Conservation (phyloP, 2,329 filamentous ascomycete species). For the Rutstroemia sp. region DNA sequence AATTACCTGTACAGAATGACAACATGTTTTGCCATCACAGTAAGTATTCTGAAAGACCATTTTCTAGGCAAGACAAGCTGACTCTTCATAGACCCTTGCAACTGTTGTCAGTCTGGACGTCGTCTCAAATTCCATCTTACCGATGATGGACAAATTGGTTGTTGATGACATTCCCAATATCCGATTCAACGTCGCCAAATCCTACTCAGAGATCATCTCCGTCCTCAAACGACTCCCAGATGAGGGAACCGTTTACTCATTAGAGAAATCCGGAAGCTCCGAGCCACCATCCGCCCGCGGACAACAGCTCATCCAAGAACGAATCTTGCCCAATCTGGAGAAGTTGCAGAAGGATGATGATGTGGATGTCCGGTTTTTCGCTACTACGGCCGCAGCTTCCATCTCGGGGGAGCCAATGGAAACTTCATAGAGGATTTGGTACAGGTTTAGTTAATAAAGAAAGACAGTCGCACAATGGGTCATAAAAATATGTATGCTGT, state of each 20-base stretch:
- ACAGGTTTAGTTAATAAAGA: conserved; percentile 23
- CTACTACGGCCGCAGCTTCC: conserved; percentile 70
- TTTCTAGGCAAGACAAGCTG: not conserved
- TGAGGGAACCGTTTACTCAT: conserved; percentile 73
- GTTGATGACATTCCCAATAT: conserved; percentile 97
- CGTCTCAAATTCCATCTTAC: conserved; percentile 86
- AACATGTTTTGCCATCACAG: conserved; percentile 97
- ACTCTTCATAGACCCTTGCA: conserved; percentile 66
- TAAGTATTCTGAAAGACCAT: conserved; percentile 43
- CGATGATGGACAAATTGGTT: conserved; percentile 92
- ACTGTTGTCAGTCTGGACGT: conserved; percentile 89
- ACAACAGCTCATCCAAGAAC: conserved; percentile 74
- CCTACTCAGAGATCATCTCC: conserved; percentile 81
- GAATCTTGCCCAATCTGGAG: conserved; percentile 82
- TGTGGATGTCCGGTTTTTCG: conserved; percentile 97
- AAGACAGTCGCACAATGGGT: conserved; percentile 19
- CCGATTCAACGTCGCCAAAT: conserved; percentile 98
- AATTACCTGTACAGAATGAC: conserved; percentile 99
- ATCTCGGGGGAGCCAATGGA: conserved; percentile 44
- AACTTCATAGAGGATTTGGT: conserved; percentile 37
- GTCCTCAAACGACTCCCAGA: conserved; percentile 89
- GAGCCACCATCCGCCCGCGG: conserved; percentile 60
- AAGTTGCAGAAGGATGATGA: conserved; percentile 97
- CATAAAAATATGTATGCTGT: conserved; percentile 21
- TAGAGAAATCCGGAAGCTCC: conserved; percentile 69